phyloP scores from a whole-genome alignment of 2,329 filamentous ascomycete genomes.

The Phialophora verrucosa region DNA sequence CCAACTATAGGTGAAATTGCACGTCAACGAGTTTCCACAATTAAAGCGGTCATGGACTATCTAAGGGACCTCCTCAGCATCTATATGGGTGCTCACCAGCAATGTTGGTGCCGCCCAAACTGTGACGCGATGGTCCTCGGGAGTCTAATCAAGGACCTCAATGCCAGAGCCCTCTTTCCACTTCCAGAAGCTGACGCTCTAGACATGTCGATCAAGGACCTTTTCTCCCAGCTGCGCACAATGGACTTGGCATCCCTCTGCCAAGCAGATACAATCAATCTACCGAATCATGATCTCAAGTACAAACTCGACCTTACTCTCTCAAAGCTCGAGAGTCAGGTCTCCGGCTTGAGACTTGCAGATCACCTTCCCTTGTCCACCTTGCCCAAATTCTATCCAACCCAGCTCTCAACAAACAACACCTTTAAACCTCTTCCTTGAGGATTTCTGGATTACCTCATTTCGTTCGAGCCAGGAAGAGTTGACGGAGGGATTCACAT shows the following conservation, averaged over 20 bases:
- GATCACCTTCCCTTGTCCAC: background rate
- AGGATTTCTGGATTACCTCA: background rate
- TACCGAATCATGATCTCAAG: background rate
- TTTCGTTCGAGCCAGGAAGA: background rate
- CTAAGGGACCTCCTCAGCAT: background rate
- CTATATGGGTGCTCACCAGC: background rate
- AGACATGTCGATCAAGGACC: background rate
- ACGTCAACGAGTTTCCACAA: background rate
- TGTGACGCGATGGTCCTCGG: constrained; percentile 10
- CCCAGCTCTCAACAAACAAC: no score
- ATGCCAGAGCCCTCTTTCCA: constrained; percentile 1
- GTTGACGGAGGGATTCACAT: no score
- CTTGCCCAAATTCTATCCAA: background rate
- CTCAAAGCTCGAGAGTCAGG: background rate
- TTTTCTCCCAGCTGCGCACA: background rate
- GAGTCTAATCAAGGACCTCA: constrained; percentile 4
- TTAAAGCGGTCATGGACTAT: background rate
- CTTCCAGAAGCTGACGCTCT: background rate
- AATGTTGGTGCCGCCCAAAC: background rate
- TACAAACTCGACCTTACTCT: background rate
- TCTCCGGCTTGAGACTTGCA: background rate
- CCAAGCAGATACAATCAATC: background rate
- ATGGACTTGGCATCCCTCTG: background rate
- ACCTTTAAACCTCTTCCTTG: background rate
- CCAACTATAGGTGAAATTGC: background rate